phyloP scores from a whole-genome alignment of 2,329 filamentous ascomycete species.

The Clonostachys chloroleuca region DNA sequence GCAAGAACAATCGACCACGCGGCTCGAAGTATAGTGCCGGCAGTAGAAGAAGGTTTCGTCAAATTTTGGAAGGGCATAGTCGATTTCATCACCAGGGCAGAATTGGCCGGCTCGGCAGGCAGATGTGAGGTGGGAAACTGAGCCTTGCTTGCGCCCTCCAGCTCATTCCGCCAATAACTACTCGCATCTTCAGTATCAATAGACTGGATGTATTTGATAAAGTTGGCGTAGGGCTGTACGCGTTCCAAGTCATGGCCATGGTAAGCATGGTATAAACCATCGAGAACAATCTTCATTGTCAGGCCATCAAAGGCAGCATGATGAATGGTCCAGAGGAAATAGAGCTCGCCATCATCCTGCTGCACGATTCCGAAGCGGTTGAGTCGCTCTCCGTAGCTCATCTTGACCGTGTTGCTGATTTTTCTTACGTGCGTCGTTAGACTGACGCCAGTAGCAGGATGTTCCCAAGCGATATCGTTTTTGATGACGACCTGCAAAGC shows the following conservation, averaged over 20 bases:
- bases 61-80: not conserved
- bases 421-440: not conserved
- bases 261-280: not conserved
- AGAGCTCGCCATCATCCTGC: not conserved
- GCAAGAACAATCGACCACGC: constrained; percentile 18
- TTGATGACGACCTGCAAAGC: not conserved
- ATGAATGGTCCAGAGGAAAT: constrained; percentile 15
- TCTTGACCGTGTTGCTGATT: not conserved
- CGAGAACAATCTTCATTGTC: constrained; percentile 7
- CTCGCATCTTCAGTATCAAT: constrained; percentile 1
- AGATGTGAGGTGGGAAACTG: not conserved
- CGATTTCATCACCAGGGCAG: not conserved
- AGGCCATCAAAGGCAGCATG: constrained; percentile 18
- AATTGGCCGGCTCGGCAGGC: not conserved
- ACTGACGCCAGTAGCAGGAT: not conserved
- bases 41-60: constrained; percentile 6
- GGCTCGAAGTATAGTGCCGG: constrained; percentile 12
- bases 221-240: constrained; percentile 19
- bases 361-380: not conserved
- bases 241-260: constrained; percentile 7
- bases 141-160: constrained; percentile 2
- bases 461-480: not conserved
- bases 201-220: constrained; percentile 4
- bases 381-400: not conserved
- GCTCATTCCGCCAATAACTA: constrained; percentile 6